Evolutionary conservation across 148 eudicot species (phyloP), one percentile per base, ranked within the genome.

Genomic region (Rhododendron ferrugineum): DNA sequence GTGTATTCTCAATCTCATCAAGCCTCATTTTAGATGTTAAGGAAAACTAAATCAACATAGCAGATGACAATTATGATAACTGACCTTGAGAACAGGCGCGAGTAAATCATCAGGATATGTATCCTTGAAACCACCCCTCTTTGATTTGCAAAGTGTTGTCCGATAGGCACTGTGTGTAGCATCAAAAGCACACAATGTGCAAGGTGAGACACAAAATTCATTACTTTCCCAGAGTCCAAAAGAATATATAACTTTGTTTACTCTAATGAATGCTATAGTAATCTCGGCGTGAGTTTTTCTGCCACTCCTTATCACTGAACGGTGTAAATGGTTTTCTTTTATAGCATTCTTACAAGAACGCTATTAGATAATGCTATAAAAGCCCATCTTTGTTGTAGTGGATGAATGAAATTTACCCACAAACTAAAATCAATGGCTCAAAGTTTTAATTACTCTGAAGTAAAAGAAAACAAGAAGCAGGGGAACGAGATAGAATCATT

Each of bases 81-180:
- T 13, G 2, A 94, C 98, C 98, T 84, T 95, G 82, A 96, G 87
- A 83, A 93, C 97, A 49, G 98, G 92, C 49, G 99, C 97, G 46
- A 96, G 98, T 84, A 96, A 86, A 86, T 96, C 98, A 93, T 96
- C 99, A 84, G 99, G 92, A 91, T 87, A 94, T 20, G 99, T 93
- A 88, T 96, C 98, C 90, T 95, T 96, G 88, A 96, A 91, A 50
- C 93, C 93, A 84, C 99, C 98, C 84, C 94, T 90, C 88, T 94
- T 96, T 26, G 99, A 87, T 89, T 93, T 95, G 91, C 99, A 97
- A 85, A 94, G 93, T 37, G 99, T 85, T 84, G 94, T 93, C 28
- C 99, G 94, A 84, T 91, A 87, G 64, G 99, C 99, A 80, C 99
- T 50, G 54, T 95, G 89, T 32, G 88, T 5, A 66, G 76, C 56